Conservation (phyloP, 352 stramenopile genomes). For the Stramenopiles sp. region DNA sequence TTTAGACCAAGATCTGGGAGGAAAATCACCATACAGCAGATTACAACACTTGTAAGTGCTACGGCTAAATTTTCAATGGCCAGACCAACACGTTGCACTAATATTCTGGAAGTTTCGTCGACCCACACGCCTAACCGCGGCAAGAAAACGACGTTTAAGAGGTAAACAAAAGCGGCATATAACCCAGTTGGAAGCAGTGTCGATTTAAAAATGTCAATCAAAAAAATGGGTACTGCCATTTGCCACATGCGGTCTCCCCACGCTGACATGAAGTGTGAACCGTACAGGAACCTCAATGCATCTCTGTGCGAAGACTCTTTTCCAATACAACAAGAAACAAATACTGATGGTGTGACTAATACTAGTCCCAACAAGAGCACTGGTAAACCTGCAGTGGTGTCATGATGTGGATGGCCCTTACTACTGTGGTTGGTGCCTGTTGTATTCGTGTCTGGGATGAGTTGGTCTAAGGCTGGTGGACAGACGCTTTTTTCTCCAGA, state of each 20-base stretch:
- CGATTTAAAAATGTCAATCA: constrained; percentile 58
- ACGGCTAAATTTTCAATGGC: constrained; percentile 51
- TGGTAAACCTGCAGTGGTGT: not conserved
- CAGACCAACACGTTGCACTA: constrained; percentile 42
- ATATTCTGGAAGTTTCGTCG: constrained; percentile 43
- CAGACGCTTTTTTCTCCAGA: not conserved
- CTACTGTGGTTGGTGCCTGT: not conserved
- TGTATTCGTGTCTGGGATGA: not conserved
- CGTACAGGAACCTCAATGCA: constrained; percentile 36
- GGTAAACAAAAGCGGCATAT: constrained; percentile 47
- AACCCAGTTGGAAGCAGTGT: constrained; percentile 45
- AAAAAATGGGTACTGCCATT: constrained; percentile 49
- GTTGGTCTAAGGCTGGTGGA: not conserved
- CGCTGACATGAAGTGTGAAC: constrained; percentile 42
- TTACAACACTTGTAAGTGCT: constrained; percentile 36
- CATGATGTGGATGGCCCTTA: no score
- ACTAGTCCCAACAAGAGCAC: not conserved
- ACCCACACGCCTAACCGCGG: constrained; percentile 39
- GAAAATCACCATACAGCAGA: constrained; percentile 34
- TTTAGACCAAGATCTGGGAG: not conserved
- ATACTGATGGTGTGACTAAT: not conserved
- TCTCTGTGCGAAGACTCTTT: not conserved
- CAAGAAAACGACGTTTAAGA: constrained; percentile 43
- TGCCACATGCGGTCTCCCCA: constrained; percentile 56
- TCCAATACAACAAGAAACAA: not conserved